phyloP scores from a whole-genome alignment of 148 eudicot genomes.

The Vaccinium vitisidaea region DNA sequence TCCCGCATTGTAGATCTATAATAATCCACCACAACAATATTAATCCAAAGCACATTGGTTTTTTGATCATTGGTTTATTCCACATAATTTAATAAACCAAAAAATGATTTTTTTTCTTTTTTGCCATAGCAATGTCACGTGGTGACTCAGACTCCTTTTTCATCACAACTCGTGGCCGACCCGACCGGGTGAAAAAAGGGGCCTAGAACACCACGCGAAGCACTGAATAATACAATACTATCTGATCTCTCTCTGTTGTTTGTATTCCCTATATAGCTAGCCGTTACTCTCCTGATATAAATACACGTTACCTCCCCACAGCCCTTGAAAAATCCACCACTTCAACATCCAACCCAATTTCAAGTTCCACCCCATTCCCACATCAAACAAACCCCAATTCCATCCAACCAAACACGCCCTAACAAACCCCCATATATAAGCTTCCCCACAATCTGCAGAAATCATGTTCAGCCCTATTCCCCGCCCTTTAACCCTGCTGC shows the following conservation, averaged over 20 bases:
- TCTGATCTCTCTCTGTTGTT: not conserved
- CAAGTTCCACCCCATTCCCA: not conserved
- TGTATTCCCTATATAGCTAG: slow-evolving; percentile 3
- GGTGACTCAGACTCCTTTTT: too few relatives aligned
- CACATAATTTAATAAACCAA: too few relatives aligned
- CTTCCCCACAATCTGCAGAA: not conserved
- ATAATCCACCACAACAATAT: too few relatives aligned
- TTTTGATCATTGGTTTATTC: too few relatives aligned
- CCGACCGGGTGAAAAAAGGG: too few relatives aligned
- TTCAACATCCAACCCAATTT: slow-evolving; percentile 8
- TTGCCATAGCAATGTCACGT: too few relatives aligned
- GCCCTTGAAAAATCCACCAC: slow-evolving; percentile 1
- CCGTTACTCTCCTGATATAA: slow-evolving; percentile 4
- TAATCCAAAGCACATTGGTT: too few relatives aligned
- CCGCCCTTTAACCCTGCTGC: not conserved
- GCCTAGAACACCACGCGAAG: too few relatives aligned
- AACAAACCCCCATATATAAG: not conserved
- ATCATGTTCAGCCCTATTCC: slow-evolving; percentile 1
- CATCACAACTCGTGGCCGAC: too few relatives aligned
- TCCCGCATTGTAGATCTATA: too few relatives aligned
- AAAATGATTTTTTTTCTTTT: too few relatives aligned
- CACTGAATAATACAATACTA: too few relatives aligned
- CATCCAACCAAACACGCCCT: slow-evolving; percentile 21
- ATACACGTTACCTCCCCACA: not conserved
- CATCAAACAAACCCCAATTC: not conserved